phyloP scores from a whole-genome alignment of 192 early-diverging fungal genomes.

The Glomus cerebriforme region DNA sequence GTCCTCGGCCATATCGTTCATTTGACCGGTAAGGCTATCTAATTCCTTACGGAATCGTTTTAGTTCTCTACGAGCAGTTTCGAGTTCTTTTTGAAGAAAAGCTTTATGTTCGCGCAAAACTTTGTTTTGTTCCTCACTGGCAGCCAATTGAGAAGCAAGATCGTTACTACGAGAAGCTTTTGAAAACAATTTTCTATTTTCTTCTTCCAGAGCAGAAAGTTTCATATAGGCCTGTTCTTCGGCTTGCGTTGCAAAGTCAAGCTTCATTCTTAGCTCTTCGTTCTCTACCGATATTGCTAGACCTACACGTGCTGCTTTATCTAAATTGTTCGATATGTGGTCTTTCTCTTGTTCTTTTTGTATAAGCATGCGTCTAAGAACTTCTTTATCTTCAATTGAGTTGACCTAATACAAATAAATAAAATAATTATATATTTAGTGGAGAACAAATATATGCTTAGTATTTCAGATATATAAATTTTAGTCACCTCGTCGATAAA shows the following conservation, averaged over 20 bases:
- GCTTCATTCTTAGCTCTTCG: slow-evolving; percentile 53
- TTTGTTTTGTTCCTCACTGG: slow-evolving; percentile 41
- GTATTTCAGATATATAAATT: neutral
- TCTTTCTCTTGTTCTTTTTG: slow-evolving; percentile 60
- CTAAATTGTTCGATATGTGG: slow-evolving; percentile 52
- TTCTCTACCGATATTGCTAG: slow-evolving; percentile 56
- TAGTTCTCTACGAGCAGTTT: slow-evolving; percentile 52
- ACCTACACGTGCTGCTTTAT: slow-evolving; percentile 63
- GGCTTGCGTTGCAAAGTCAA: slow-evolving; percentile 21
- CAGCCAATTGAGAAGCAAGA: slow-evolving; percentile 39
- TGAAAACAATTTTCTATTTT: slow-evolving; percentile 40
- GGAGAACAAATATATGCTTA: neutral
- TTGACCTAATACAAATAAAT: slow-evolving; percentile 40
- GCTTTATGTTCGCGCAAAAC: slow-evolving; percentile 48
- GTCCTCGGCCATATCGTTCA: slow-evolving; percentile 60
- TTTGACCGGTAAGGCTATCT: slow-evolving; percentile 56
- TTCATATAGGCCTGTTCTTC: slow-evolving; percentile 41
- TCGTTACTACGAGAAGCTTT: slow-evolving; percentile 40
- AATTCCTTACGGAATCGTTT: slow-evolving; percentile 58
- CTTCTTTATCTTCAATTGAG: slow-evolving; percentile 48
- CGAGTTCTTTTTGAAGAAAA: slow-evolving; percentile 53
- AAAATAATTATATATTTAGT: neutral
- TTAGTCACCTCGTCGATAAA: slow-evolving; percentile 27
- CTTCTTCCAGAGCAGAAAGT: slow-evolving; percentile 42
- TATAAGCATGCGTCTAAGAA: slow-evolving; percentile 52